These are phyloP conservation scores for Dicorynia guianensis DNA, from an alignment of 306 rosid genomes.

Conservation along the genomic window DNA sequence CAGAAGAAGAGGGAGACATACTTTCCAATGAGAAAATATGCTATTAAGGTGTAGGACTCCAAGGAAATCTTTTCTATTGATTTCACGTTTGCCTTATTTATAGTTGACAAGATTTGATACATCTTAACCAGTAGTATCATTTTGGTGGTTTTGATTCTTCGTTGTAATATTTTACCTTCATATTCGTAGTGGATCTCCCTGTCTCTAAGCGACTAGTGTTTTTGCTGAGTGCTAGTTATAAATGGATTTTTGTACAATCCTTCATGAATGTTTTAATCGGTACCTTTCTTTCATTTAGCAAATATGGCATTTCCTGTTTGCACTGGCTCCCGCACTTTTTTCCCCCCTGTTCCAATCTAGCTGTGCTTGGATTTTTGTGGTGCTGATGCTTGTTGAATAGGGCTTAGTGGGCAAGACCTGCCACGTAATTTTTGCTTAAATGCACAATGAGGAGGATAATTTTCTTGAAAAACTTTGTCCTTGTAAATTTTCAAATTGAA, in stretches of 20 bases:
- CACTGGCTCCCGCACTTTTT: too few species aligned
- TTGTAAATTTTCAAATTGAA: neutral
- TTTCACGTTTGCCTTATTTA: neutral
- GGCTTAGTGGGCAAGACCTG: too few species aligned
- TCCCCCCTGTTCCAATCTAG: too few species aligned
- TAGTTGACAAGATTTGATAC: slow-evolving; percentile 42
- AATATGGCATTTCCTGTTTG: neutral
- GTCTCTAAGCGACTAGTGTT: neutral
- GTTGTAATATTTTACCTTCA: slow-evolving; percentile 6
- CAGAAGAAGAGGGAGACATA: slow-evolving; percentile 75
- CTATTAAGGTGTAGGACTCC: slow-evolving; percentile 72
- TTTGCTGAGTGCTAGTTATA: neutral
- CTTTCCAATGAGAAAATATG: slow-evolving; percentile 87
- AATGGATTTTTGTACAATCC: neutral
- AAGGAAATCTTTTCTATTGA: slow-evolving; percentile 12
- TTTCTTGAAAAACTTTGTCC: neutral
- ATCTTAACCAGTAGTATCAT: slow-evolving; percentile 30
- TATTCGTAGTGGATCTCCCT: neutral
- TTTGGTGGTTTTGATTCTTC: neutral
- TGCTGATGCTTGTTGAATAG: too few species aligned
- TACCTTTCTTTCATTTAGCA: neutral
- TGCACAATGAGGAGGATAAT: neutral
- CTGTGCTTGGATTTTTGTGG: too few species aligned
- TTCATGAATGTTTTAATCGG: neutral
- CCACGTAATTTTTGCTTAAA: neutral